Evolutionary conservation across 176 grass and related monocot species (phyloP).

Genomic region (Phyllostachys edulis): DNA sequence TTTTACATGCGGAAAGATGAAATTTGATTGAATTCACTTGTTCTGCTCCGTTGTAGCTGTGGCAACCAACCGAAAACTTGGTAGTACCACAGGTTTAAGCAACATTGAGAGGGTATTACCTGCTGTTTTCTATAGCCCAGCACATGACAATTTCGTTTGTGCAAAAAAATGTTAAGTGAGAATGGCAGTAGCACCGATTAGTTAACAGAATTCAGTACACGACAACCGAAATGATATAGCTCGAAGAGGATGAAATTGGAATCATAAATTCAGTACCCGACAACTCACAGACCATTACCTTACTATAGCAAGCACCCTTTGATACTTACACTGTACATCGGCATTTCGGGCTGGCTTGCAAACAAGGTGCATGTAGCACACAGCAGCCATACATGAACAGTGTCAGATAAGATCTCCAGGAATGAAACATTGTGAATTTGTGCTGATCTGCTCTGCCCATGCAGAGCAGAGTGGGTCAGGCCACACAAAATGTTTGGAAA

Average conservation of each 20-base stretch:
- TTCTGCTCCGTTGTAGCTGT: neutral
- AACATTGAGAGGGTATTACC: neutral
- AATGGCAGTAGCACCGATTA: neutral
- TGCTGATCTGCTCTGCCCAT: slow-evolving; percentile 1
- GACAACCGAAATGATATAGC: no score
- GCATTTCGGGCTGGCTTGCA: neutral
- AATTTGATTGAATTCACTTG: neutral
- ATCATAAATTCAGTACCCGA: neutral
- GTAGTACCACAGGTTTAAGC: neutral
- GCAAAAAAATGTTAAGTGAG: neutral
- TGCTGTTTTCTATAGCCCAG: neutral
- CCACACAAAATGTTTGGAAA: neutral
- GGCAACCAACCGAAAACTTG: neutral
- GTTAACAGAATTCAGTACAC: neutral
- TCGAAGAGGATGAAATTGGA: neutral
- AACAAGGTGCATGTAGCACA: neutral
- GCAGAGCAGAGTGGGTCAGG: neutral
- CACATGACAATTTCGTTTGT: neutral
- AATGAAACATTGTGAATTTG: neutral
- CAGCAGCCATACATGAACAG: neutral
- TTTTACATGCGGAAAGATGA: neutral
- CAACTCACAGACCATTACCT: neutral
- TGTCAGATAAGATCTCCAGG: neutral
- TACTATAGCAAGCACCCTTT: neutral
- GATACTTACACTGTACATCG: neutral